Conservation (phyloP, 2,329 filamentous ascomycete genomes). For the Teratosphaeria viscida region DNA sequence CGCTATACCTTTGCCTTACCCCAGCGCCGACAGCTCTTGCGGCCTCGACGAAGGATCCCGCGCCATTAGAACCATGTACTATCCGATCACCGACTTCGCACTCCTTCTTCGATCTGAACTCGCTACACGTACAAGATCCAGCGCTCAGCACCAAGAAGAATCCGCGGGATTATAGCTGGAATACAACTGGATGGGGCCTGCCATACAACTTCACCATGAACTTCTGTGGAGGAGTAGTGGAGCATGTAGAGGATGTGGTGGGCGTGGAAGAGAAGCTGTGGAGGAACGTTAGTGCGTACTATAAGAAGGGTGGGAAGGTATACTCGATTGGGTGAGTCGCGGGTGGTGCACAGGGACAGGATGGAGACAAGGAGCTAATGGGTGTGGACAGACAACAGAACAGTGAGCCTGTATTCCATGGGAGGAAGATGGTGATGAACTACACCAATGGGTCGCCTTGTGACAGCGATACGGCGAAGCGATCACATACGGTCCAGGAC, state of each 20-base stretch:
- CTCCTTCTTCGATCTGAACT: slow-evolving; percentile 53
- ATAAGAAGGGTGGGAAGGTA: slow-evolving; percentile 52
- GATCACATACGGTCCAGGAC: slow-evolving; percentile 11
- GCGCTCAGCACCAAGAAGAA: slow-evolving; percentile 38
- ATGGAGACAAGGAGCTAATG: not conserved
- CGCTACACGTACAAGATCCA: slow-evolving; percentile 43
- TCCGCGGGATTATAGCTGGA: slow-evolving; percentile 49
- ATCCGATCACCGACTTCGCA: slow-evolving; percentile 50
- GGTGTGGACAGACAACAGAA: slow-evolving; percentile 40
- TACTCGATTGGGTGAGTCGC: slow-evolving; percentile 65
- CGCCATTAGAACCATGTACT: slow-evolving; percentile 48
- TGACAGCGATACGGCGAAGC: slow-evolving; percentile 24
- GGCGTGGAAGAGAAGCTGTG: slow-evolving; percentile 53
- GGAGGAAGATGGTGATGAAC: slow-evolving; percentile 50
- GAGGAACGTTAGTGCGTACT: slow-evolving; percentile 71
- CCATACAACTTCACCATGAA: slow-evolving; percentile 75
- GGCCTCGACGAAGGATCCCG: slow-evolving; percentile 23
- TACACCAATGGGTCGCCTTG: slow-evolving; percentile 43
- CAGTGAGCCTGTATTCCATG: slow-evolving; percentile 47
- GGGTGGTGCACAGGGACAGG: not conserved
- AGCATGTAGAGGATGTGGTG: slow-evolving; percentile 43
- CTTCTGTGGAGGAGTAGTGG: slow-evolving; percentile 67
- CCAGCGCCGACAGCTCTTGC: slow-evolving; percentile 17
- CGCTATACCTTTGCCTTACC: slow-evolving; percentile 23
- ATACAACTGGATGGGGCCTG: slow-evolving; percentile 65